Evolutionary conservation across 257 asterid genomes (phyloP).

Genomic region (Mentha longifolia): DNA sequence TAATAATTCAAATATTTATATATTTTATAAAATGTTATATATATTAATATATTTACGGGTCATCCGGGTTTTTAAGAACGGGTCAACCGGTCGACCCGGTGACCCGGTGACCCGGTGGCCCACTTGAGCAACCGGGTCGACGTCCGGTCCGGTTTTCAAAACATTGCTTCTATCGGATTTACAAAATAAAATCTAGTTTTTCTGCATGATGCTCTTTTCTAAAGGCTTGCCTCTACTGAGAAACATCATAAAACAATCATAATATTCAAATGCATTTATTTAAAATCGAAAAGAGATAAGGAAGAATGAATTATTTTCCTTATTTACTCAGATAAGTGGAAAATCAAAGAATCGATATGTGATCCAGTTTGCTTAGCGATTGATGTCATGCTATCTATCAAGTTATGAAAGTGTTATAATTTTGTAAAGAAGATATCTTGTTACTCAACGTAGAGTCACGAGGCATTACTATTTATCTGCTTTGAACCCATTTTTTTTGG

Average conservation of each 20-base stretch:
- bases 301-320: background rate
- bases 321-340: background rate
- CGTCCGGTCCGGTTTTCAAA: too few relatives aligned
- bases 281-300: too few relatives aligned
- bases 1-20: too few relatives aligned
- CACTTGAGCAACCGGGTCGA: too few relatives aligned
- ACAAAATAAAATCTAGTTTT: background rate
- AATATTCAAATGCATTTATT: background rate
- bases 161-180: too few relatives aligned
- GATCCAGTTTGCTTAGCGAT: too few relatives aligned
- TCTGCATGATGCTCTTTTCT: background rate
- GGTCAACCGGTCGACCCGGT: too few relatives aligned
- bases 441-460: background rate
- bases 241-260: background rate
- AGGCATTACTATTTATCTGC: background rate
- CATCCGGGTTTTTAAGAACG: too few relatives aligned
- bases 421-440: background rate
- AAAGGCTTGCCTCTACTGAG: constrained; percentile 2
- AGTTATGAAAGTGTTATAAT: background rate
- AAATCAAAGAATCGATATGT: background rate
- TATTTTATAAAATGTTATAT: too few relatives aligned
- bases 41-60: too few relatives aligned
- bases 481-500: background rate
- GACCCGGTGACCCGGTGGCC: too few relatives aligned
- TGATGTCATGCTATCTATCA: background rate